These are phyloP conservation scores for Borealophlyctis nickersoniae DNA, from an alignment of 192 early-diverging fungal genomes.

Conservation along the genomic window DNA sequence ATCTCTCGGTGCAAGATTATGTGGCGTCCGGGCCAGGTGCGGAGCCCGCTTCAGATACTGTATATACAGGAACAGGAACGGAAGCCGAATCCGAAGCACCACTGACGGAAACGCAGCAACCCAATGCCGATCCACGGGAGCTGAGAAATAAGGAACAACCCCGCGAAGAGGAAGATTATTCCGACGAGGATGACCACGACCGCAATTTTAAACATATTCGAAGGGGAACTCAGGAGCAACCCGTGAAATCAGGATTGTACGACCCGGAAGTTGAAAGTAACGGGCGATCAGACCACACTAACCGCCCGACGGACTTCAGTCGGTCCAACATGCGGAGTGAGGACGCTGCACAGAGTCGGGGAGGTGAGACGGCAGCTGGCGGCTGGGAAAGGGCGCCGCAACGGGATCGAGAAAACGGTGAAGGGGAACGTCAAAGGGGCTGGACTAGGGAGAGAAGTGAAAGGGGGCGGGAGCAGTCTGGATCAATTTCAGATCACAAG, in stretches of 20 bases:
- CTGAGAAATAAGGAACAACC: neutral
- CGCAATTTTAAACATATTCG: constrained; percentile 71
- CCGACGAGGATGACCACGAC: constrained; percentile 65
- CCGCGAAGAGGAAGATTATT: constrained; percentile 43
- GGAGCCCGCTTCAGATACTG: no score
- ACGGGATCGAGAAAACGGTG: neutral
- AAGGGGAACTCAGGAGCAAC: neutral
- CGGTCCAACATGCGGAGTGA: no score
- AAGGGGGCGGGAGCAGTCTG: neutral
- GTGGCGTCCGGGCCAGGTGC: neutral
- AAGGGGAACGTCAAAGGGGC: neutral
- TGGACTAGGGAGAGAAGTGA: neutral
- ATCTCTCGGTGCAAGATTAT: constrained; percentile 13
- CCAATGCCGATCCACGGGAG: no score
- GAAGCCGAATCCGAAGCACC: neutral
- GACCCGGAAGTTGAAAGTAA: no score
- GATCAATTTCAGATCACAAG: constrained; percentile 7
- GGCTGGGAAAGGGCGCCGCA: no score
- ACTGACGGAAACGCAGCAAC: no score
- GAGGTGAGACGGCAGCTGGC: no score
- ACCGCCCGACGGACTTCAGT: no score
- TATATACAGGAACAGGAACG: neutral
- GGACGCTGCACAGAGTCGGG: no score
- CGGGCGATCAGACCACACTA: no score
- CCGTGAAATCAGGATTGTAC: no score